Evolutionary conservation across 495 filamentous ascomycete genomes (phyloP), one percentile per base, ranked within the genome.

Genomic region (Neurospora tetraspora): DNA sequence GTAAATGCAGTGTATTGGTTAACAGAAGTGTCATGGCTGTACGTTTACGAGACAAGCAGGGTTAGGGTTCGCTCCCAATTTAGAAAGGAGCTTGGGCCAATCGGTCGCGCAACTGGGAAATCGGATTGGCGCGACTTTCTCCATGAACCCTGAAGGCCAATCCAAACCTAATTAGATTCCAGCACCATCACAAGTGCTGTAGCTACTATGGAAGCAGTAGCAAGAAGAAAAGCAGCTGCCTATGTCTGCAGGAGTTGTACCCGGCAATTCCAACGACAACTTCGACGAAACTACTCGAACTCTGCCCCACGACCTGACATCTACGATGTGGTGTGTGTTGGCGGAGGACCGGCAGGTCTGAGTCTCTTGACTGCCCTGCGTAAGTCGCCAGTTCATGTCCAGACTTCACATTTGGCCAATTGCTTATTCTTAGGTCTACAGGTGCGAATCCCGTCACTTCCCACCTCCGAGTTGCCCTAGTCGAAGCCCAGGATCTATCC

Each of bases 301-400:
- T 71, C 79, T 31, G 47, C 78, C 6, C 69, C 79, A 68, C 71
- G 76, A 70, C 87, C 85, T 1, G 89, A 90, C 65, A 89, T 97
- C 78, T 97, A 95, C 83, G 94, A 98, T 88, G 91, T 98, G 39
- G 94, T 97, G 70, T 96, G 94, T 73, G 92, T 99, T 73, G 96
- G 96, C 70, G 96, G 96, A 37, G 96, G 96, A n/a, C 96, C 96
- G 16, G 96, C 94, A 10, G 96, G 96, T 69, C 84, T 99, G 59
- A 94, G 93, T 76, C 87, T 99, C 27, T 82, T 97, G 71, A 89
- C 93, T 72, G 94, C 94, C 74, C 87, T 99, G 53, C 89, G 94
- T 97, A 87, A 80, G 89, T 79, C 70, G 53, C 36, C 72, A 20
- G 1, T 20, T 4, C 18, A 7, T 53, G 18, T 11, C 12, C 37